Conservation (phyloP, 2,329 filamentous ascomycete genomes). For the Calonectria montana region DNA sequence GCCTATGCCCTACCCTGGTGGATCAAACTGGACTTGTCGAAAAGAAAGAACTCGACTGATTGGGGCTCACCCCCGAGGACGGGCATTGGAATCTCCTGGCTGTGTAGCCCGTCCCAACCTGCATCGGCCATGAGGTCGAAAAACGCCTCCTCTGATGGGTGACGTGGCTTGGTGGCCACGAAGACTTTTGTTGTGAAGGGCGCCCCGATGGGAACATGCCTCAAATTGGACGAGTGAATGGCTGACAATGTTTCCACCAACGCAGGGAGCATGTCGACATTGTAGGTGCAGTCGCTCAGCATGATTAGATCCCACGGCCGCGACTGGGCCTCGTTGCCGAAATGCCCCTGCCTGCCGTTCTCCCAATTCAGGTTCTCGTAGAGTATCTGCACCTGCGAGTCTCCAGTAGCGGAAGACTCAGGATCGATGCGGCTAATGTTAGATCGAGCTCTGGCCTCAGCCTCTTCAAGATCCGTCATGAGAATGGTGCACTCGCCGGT, state of each 20-base stretch:
- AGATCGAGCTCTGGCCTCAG: conserved; percentile 58
- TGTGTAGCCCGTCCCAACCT: conserved; percentile 58
- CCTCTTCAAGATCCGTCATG: conserved; percentile 67
- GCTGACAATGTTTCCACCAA: conserved; percentile 65
- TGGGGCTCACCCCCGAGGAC: conserved; percentile 58
- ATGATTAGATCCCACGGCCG: conserved; percentile 64
- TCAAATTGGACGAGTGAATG: conserved; percentile 54
- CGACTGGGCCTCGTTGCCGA: conserved; percentile 54
- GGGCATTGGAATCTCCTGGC: conserved; percentile 57
- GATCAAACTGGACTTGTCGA: conserved; percentile 51
- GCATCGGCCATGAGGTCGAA: conserved; percentile 59
- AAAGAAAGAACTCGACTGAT: conserved; percentile 64
- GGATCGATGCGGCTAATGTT: conserved; percentile 57
- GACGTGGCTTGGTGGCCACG: conserved; percentile 67
- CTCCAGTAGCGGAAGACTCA: conserved; percentile 26
- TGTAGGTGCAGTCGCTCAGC: conserved; percentile 72
- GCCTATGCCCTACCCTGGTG: conserved; percentile 28
- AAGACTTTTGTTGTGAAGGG: conserved; percentile 56
- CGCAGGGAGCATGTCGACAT: conserved; percentile 65
- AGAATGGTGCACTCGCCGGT: conserved; percentile 51
- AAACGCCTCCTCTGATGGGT: conserved; percentile 62
- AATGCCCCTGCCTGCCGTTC: conserved; percentile 57
- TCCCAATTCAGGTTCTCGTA: conserved; percentile 71
- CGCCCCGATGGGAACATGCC: conserved; percentile 29
- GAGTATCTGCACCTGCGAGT: conserved; percentile 44